Evolutionary conservation across 2,329 filamentous ascomycete genomes (phyloP), one percentile per base, ranked within the genome.

Genomic region (Curvularia spicifera): DNA sequence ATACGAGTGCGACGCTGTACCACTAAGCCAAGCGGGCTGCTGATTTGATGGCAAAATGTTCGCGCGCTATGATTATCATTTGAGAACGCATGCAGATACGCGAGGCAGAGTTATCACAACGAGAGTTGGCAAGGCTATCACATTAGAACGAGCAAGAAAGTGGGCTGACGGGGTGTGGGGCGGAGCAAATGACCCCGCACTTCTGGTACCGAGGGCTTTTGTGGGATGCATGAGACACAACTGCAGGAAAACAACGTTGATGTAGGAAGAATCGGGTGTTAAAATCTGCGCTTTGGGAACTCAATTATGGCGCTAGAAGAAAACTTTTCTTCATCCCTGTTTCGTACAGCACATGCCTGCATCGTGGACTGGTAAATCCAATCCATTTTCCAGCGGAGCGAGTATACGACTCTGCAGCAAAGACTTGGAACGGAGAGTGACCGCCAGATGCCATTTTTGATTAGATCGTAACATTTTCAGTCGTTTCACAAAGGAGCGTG

Each of bases 1-100:
- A 46, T 60, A 60, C 58, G 58, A 60, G 58, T 60, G 58, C 50
- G 58, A 60, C 58, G 58, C 58, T 60, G 58, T 60, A 60, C 58
- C 58, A 51, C 58, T 60, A 60, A 60, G 58, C 58, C 58, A 60
- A 60, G 51, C 47, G 47, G 47, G 48, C 53, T 43, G n/a, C 3
- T 40, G 37, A 20, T 50, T 26, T 50, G 47, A 50, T 50, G 47
- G 24, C 20, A 49, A 37, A 39, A 26, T 39, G n/a, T 8, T 1
- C 4, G 9, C n/a, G 7, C 4, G 8, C 2, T 2, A 26, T 12
- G 15, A 2, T 9, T 48, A 48, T 48, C 2, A 18, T 1, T 6
- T 9, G 1, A n/a, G 4, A 3, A 26, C 13, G 2, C 4, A 4
- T n/a, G 0, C 4, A 5, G 6, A 8, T 10, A 9, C 7, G 4